Percentiles rank a stretch among this genome's conserved stretches.
phyloP scores from a whole-genome alignment of 305 asterid species.

The Caryopteris hybrid region DNA sequence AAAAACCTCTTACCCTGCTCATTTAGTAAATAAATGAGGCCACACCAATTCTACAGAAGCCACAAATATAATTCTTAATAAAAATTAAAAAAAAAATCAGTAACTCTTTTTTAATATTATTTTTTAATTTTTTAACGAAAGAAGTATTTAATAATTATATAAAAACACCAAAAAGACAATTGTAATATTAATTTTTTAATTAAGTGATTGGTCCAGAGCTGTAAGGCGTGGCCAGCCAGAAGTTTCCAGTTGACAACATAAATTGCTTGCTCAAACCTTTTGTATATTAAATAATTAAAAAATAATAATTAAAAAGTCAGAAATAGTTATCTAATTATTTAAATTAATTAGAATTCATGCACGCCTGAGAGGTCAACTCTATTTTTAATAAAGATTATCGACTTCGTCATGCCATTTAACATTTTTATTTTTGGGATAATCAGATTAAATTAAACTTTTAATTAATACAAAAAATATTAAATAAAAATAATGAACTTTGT shows the following conservation, averaged over 20 bases:
- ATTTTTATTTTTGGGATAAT: not conserved
- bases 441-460: not conserved
- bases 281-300: not conserved
- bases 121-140: too few species aligned
- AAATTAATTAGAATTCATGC: not conserved
- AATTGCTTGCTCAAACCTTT: not conserved
- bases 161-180: not conserved
- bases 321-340: too few species aligned
- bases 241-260: not conserved
- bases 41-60: too few species aligned
- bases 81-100: too few species aligned
- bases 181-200: not conserved
- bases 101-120: too few species aligned
- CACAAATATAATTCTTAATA: too few species aligned
- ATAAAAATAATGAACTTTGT: not conserved
- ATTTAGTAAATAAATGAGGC: too few species aligned
- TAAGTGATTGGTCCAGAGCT: not conserved
- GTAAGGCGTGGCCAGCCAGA: not conserved
- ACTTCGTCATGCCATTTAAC: not conserved
- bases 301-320: too few species aligned
- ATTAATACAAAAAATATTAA: too few species aligned
- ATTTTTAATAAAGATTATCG: not conserved
- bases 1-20: too few species aligned
- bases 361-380: constrained; percentile 28
- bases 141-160: not conserved